These are phyloP conservation scores for Botrytis fabae DNA, from an alignment of 2,329 filamentous ascomycete species.

Conservation along the genomic window DNA sequence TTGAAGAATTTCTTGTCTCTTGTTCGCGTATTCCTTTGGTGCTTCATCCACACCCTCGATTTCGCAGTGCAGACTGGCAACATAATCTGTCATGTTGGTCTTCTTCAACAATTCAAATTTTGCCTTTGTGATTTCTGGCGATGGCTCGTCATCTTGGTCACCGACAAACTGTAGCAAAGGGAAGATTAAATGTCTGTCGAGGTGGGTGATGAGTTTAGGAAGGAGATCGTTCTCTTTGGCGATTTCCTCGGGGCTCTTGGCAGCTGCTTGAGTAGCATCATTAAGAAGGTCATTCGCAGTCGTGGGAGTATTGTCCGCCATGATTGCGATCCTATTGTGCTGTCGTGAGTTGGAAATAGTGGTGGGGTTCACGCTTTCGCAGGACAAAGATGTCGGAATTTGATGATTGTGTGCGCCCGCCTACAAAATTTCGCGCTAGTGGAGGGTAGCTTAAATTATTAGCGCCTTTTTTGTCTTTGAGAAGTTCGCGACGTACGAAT, in stretches of 20 bases:
- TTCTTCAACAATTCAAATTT: conserved; percentile 94
- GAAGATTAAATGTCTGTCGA: conserved; percentile 96
- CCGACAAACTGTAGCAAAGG: conserved; percentile 91
- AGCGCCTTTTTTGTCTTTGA: conserved; percentile 20
- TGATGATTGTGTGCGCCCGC: conserved; percentile 33
- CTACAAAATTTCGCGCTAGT: conserved; percentile 27
- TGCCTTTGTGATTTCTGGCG: conserved; percentile 73
- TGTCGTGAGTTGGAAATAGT: conserved; percentile 26
- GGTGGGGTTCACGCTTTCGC: conserved; percentile 22
- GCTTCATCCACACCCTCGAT: conserved; percentile 76
- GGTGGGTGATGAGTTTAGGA: conserved; percentile 83
- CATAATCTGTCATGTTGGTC: conserved; percentile 99
- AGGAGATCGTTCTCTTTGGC: conserved; percentile 60
- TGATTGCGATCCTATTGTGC: conserved; percentile 42
- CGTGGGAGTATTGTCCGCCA: conserved; percentile 48
- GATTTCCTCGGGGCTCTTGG: conserved; percentile 50
- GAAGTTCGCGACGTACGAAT: conserved; percentile 20
- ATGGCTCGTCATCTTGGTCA: conserved; percentile 75
- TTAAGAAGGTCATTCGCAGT: conserved; percentile 28
- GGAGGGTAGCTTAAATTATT: conserved; percentile 23
- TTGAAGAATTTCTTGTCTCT: conserved; percentile 84
- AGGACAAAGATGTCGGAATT: conserved; percentile 26
- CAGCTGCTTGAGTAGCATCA: conserved; percentile 40
- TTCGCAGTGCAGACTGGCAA: conserved; percentile 87
- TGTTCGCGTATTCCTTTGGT: conserved; percentile 83